phyloP scores from a whole-genome alignment of 202 grass and related monocot genomes.

The Dendrocalamus latiflorus region DNA sequence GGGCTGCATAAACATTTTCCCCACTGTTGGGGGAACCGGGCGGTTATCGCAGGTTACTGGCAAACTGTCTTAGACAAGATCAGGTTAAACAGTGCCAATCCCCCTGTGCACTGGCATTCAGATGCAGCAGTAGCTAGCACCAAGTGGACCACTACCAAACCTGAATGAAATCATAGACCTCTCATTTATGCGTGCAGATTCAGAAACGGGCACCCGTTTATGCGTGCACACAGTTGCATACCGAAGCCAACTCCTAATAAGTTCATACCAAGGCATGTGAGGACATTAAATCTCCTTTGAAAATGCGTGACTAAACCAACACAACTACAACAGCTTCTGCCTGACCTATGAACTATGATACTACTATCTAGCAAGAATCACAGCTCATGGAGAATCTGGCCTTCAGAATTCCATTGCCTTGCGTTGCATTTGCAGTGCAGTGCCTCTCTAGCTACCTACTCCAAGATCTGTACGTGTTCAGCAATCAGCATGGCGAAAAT shows the following conservation, averaged over 20 bases:
- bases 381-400: not conserved
- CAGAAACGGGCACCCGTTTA: slow-evolving; percentile 14
- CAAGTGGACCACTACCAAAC: slow-evolving; percentile 7
- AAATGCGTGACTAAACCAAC: slow-evolving; percentile 18
- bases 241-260: too few relatives aligned
- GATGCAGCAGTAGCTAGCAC: not conserved
- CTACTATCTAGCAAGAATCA: not conserved
- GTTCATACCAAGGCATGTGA: slow-evolving; percentile 15
- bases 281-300: slow-evolving; percentile 27
- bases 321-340: not conserved
- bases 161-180: slow-evolving; percentile 16
- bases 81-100: slow-evolving; percentile 1
- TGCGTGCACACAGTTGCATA: slow-evolving; percentile 4
- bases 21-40: not conserved
- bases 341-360: not conserved
- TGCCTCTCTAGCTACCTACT: not conserved
- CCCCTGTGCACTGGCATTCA: not conserved
- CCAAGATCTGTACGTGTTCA: not conserved
- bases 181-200: slow-evolving; percentile 45
- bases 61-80: not conserved
- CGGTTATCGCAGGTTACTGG: not conserved
- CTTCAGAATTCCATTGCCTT: too few relatives aligned
- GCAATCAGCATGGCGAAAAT: not conserved
- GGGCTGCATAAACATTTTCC: not conserved
- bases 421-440: too few relatives aligned